A percentile compares a stretch with the other conserved stretches of the same genome.
Conservation (phyloP, 768 basidiomycete genomes). For the Leccinum pellstonianum region DNA sequence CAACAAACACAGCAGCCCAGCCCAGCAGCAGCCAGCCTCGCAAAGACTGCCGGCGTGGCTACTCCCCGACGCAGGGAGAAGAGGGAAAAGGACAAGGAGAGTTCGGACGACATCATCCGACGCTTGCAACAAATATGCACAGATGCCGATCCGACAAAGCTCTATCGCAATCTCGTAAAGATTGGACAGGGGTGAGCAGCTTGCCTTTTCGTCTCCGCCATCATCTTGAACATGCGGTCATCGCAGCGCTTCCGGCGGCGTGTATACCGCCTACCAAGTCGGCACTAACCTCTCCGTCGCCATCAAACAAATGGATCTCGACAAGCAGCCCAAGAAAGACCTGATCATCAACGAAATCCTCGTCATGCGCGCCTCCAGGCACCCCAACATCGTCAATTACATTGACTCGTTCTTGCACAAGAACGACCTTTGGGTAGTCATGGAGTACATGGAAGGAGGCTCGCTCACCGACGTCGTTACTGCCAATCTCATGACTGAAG, state of each 20-base stretch:
- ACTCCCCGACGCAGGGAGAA: conserved; percentile 87
- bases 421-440: conserved; percentile 99
- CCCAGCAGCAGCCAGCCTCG: conserved; percentile 61
- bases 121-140: conserved; percentile 94
- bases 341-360: conserved; percentile 99
- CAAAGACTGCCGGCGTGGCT: conserved; percentile 68
- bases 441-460: conserved; percentile 99
- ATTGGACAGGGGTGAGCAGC: conserved; percentile 91
- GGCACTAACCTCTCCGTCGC: conserved; percentile 93
- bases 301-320: conserved; percentile 99
- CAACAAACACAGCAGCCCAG: conserved; percentile 50
- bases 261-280: conserved; percentile 97
- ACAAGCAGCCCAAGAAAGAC: conserved; percentile 99
- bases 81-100: conserved; percentile 74
- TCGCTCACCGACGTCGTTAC: conserved; percentile 92
- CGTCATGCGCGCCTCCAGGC: conserved; percentile 94
- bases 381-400: conserved; percentile 99
- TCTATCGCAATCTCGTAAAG: conserved; percentile 92
- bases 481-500: conserved; percentile 92
- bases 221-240: conserved; percentile 7
- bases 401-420: conserved; percentile 98
- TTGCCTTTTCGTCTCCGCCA: background rate
- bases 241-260: conserved; percentile 89
- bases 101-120: conserved; percentile 87
- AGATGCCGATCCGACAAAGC: conserved; percentile 91